phyloP scores from a whole-genome alignment of 495 filamentous ascomycete species.

The Lepraria neglecta region DNA sequence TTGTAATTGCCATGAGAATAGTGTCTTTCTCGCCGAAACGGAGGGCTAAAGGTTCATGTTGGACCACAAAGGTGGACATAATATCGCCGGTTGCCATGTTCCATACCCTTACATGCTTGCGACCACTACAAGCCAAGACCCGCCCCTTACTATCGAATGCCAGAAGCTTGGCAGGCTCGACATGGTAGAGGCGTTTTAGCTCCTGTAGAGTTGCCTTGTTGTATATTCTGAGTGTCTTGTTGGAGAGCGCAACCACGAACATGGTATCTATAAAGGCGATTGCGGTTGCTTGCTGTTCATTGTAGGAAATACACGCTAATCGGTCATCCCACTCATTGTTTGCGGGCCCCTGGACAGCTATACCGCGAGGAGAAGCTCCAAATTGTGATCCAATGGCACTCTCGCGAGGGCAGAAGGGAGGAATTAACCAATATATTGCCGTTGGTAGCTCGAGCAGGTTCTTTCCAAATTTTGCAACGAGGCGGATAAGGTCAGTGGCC shows the following conservation, averaged over 20 bases:
- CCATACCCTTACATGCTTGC: no score
- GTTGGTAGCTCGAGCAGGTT: slow-evolving; percentile 27
- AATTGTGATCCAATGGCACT: neutral
- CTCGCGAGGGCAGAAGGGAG: slow-evolving; percentile 32
- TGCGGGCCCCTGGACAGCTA: slow-evolving; percentile 28
- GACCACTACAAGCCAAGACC: no score
- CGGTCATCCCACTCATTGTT: slow-evolving; percentile 33
- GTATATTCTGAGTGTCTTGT: slow-evolving; percentile 17
- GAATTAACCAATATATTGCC: slow-evolving; percentile 33
- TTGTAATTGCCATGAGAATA: no score
- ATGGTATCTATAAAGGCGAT: slow-evolving; percentile 22
- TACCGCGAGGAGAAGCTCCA: slow-evolving; percentile 28
- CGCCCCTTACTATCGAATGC: no score
- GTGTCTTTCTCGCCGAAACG: no score
- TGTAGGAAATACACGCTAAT: slow-evolving; percentile 25
- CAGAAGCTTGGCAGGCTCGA: no score
- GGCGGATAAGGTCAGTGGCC: slow-evolving; percentile 31
- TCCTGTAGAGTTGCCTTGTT: neutral
- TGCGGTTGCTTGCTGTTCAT: slow-evolving; percentile 21
- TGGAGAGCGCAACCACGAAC: slow-evolving; percentile 18
- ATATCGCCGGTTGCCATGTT: no score
- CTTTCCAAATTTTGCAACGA: slow-evolving; percentile 31
- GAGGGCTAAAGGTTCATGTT: no score
- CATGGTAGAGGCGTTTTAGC: no score
- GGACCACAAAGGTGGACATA: no score